phyloP scores from a whole-genome alignment of 345 rosid species.

The Lagerstroemia speciosa region DNA sequence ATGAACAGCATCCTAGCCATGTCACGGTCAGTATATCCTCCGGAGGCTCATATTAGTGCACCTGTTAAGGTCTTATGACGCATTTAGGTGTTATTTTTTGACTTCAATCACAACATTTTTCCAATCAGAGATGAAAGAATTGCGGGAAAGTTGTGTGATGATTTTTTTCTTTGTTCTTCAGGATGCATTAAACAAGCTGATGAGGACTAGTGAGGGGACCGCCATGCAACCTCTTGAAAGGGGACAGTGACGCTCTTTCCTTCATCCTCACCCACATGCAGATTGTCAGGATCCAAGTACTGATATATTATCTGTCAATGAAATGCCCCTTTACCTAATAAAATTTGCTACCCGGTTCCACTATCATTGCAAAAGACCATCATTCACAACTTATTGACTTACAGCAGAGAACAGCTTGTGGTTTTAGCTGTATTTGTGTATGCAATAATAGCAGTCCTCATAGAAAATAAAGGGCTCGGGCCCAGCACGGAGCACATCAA shows the following conservation, averaged over 20 bases:
- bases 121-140: not conserved
- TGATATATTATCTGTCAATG: not conserved
- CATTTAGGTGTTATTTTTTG: not conserved
- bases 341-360: not conserved
- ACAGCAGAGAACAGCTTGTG: not conserved
- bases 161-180: not conserved
- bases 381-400: not conserved
- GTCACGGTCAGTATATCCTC: not conserved
- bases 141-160: not conserved
- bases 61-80: not conserved
- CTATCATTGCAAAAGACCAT: not conserved
- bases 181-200: not conserved
- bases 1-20: not conserved
- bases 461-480: not conserved
- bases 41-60: not conserved
- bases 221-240: not conserved
- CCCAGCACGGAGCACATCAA: not conserved
- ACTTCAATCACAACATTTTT: not conserved
- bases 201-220: slow-evolving; percentile 4
- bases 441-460: not conserved
- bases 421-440: not conserved
- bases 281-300: not conserved
- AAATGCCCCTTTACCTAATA: not conserved
- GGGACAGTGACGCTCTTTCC: not conserved
- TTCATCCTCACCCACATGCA: not conserved